Base-by-base conservation (phyloP, 805 yeast species). In the Kodamaea nitidulidarum region DNA sequence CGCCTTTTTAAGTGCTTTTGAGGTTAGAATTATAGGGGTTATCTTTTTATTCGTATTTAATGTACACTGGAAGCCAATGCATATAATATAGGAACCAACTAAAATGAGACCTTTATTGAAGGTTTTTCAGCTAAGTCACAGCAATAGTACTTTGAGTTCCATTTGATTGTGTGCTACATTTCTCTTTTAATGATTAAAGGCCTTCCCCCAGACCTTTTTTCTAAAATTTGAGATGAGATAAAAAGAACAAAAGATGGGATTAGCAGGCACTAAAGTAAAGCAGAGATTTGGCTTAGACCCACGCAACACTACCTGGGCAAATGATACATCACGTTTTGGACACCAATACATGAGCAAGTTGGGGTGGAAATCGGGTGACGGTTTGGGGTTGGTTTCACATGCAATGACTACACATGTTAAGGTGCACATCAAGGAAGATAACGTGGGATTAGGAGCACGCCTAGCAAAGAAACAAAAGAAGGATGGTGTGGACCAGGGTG, bases 301-400 rank as follows among this genome's bases (percentile, higher is more conserved):
- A 12, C 71, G 98, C 55, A 91, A 91, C 55, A 90, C 96, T 1
- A 76, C 80, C 45, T 91, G 98, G 98, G 83, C 96, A 17, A 88
- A 88, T 55, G 86, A 87, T 52, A 79, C 82, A 0, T 68, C 71
- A 3, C 65, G 96, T 37, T 91, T 91, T 54, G 98, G 98, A 0
- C 96, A 85, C 58, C 78, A 83, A 52, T 88, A 88, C 60, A 60
- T 91, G 43, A 79, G 79, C 45, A 81, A 78, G 49, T 67, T 81
- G 55, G 98, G 98, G 12, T 91, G 98, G 98, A 73, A 70, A 38
- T 95, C 95, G 2, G 98, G 98, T 14, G 66, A 70, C 45, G 98
- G 98, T 6, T 71, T 91, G 15, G 98, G 98, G 2, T 58, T 76
- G 36, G 80, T 75, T 1, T 59, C 60, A 14, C 77, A 81, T 53